These are phyloP conservation scores for Blumeria hordei DNA, from an alignment of 2,329 filamentous ascomycete genomes.

Conservation along the genomic window DNA sequence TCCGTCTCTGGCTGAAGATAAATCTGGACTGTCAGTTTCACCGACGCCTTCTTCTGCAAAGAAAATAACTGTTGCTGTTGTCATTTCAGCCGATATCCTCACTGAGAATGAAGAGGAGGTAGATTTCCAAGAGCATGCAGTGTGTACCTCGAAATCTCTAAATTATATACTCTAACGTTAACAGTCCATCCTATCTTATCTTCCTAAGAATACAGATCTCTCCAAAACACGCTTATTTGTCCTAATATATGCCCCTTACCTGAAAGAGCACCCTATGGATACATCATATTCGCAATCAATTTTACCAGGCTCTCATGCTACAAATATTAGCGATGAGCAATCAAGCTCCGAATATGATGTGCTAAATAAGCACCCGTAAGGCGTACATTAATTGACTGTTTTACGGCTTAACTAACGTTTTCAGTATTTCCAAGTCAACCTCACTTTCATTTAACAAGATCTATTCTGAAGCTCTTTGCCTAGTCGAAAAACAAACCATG, in stretches of 20 bases:
- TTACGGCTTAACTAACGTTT: neutral
- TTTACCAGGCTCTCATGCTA: neutral
- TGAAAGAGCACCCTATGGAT: constrained; percentile 41
- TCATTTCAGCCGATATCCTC: constrained; percentile 56
- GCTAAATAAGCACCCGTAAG: too few relatives aligned
- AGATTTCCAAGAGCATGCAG: constrained; percentile 53
- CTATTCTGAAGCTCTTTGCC: constrained; percentile 50
- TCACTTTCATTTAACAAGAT: constrained; percentile 51
- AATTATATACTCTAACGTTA: constrained; percentile 4
- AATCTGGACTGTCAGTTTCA: constrained; percentile 12
- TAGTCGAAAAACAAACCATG: constrained; percentile 69
- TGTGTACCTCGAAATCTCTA: constrained; percentile 18
- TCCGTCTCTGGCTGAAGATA: constrained; percentile 9
- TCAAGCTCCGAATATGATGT: too few relatives aligned
- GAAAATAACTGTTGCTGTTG: constrained; percentile 63
- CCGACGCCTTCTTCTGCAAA: constrained; percentile 12
- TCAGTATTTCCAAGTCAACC: neutral
- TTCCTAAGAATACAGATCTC: constrained; percentile 54
- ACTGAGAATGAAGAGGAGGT: constrained; percentile 35
- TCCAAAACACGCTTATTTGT: constrained; percentile 58
- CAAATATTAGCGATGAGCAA: too few relatives aligned
- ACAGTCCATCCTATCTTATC: constrained; percentile 69
- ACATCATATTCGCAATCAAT: constrained; percentile 10
- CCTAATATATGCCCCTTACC: constrained; percentile 63
- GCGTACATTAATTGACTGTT: neutral